A percentile compares a stretch with the other conserved stretches of the same genome.
Conservation (phyloP, 352 stramenopile genomes). For the Saprolegnia parasitica region DNA sequence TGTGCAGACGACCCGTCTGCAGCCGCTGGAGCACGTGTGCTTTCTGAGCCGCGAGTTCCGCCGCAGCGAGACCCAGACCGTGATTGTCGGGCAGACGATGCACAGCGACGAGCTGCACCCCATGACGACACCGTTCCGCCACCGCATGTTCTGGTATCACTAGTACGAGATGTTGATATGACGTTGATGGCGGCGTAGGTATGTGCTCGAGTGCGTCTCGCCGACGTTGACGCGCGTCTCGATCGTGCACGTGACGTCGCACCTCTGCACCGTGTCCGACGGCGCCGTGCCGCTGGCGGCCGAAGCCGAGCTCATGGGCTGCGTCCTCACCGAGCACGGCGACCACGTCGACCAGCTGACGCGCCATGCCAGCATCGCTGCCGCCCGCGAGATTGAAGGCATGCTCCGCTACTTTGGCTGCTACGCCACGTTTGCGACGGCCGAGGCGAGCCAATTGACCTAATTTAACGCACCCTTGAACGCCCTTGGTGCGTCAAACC, state of each 20-base stretch:
- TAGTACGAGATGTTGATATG: neutral
- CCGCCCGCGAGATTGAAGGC: neutral
- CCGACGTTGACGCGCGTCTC: neutral
- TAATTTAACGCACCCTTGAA: too few species aligned
- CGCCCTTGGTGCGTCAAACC: too few species aligned
- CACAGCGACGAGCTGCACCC: neutral
- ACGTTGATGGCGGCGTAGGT: neutral
- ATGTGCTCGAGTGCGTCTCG: neutral
- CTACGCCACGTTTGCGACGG: neutral
- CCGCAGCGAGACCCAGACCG: neutral
- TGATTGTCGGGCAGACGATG: constrained; percentile 10
- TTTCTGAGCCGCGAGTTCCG: neutral
- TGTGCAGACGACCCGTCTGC: neutral
- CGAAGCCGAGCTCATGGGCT: constrained; percentile 6
- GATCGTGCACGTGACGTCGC: constrained; percentile 10
- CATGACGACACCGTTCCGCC: neutral
- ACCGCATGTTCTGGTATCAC: constrained; percentile 11
- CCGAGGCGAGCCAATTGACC: too few species aligned
- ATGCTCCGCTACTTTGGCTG: constrained; percentile 2
- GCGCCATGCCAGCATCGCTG: neutral
- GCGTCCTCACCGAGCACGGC: neutral
- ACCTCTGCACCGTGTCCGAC: neutral
- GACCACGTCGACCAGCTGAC: neutral
- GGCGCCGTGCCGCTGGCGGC: neutral
- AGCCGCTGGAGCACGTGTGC: neutral